Conservation (phyloP, 768 basidiomycete species). For the Tulasnella sp. region DNA sequence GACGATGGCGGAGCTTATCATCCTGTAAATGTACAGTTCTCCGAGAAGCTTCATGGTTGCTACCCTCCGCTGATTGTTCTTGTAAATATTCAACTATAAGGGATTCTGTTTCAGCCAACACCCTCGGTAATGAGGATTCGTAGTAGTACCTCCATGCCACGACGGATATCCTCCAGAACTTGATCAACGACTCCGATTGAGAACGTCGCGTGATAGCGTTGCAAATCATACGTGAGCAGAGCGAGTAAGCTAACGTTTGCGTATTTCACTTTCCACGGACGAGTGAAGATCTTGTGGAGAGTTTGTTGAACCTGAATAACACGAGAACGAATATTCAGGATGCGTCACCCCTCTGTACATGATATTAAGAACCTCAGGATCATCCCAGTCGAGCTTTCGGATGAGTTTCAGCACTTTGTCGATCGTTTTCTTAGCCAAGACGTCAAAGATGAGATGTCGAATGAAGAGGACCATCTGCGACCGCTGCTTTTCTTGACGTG, state of each 20-base stretch:
- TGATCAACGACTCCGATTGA: constrained; percentile 85
- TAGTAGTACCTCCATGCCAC: constrained; percentile 60
- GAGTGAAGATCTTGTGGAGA: constrained; percentile 87
- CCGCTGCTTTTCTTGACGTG: constrained; percentile 76
- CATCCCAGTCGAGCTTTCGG: constrained; percentile 95
- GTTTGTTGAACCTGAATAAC: constrained; percentile 45
- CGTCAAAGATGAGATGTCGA: constrained; percentile 88
- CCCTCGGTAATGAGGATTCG: background rate
- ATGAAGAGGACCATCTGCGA: constrained; percentile 88
- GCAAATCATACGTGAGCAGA: constrained; percentile 90
- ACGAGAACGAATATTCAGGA: background rate
- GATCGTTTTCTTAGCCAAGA: constrained; percentile 85
- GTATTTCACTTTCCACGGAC: constrained; percentile 96
- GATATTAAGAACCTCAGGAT: constrained; percentile 34
- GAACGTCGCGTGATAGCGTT: constrained; percentile 87
- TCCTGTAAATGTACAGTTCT: constrained; percentile 92
- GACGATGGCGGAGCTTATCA: constrained; percentile 79
- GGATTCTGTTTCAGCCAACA: background rate
- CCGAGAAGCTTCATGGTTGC: constrained; percentile 92
- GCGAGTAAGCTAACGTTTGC: constrained; percentile 82
- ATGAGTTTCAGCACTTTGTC: constrained; percentile 92
- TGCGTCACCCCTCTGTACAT: background rate
- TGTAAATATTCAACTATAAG: constrained; percentile 73
- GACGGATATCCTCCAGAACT: constrained; percentile 83
- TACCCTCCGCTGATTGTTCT: constrained; percentile 85